A percentile compares a stretch with the other conserved stretches of the same genome.
These are phyloP conservation scores for Phyllosticta paracitricarpa DNA, from an alignment of 2,329 filamentous ascomycete species.

Conservation along the genomic window DNA sequence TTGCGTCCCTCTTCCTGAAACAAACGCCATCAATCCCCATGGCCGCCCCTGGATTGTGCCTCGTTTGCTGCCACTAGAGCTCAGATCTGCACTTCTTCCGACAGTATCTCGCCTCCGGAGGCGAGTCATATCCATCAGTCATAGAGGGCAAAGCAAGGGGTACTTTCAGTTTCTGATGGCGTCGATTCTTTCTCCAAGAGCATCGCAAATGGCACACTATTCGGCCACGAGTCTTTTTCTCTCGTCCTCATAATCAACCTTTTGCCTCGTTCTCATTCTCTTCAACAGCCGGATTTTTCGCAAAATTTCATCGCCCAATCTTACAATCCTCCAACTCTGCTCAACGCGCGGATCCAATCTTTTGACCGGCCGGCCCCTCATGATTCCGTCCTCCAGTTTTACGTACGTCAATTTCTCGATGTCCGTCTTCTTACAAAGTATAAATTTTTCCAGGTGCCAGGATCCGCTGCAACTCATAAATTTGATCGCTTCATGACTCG, in stretches of 20 bases:
- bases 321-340: neutral
- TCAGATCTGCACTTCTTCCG: no score
- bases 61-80: no score
- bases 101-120: no score
- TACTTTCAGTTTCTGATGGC: neutral
- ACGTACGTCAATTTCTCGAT: neutral
- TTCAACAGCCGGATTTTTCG: neutral
- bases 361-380: neutral
- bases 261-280: neutral
- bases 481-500: neutral
- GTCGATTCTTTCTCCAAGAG: neutral
- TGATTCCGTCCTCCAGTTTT: neutral
- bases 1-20: no score
- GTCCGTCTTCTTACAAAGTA: no score
- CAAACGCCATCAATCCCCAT: no score
- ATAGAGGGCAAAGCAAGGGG: neutral
- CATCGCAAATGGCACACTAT: neutral
- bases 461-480: neutral
- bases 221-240: neutral
- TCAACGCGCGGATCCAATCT: neutral
- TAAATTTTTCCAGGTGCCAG: no score
- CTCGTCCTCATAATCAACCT: neutral
- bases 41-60: no score
- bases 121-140: neutral
- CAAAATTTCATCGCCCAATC: neutral